Percentiles rank a stretch among this genome's conserved stretches.
phyloP scores from a whole-genome alignment of 2,329 filamentous ascomycete species.

The Phoma sp. region DNA sequence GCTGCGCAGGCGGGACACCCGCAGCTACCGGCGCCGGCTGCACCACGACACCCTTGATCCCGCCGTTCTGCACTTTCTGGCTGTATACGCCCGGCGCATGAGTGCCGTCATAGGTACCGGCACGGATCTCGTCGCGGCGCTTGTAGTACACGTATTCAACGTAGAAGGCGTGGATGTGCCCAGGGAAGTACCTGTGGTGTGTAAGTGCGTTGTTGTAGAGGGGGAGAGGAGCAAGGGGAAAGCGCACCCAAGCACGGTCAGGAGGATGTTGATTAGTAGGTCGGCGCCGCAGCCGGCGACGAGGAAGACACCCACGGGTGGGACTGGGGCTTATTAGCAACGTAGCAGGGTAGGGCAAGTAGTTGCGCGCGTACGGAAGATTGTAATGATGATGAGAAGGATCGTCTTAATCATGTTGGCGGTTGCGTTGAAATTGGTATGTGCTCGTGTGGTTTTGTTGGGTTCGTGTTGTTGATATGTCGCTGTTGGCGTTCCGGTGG shows the following conservation, averaged over 20 bases:
- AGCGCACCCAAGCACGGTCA: constrained; percentile 53
- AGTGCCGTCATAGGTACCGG: constrained; percentile 61
- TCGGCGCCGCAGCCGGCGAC: constrained; percentile 59
- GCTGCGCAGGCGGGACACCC: constrained; percentile 6
- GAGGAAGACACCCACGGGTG: constrained; percentile 57
- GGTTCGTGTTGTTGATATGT: neutral
- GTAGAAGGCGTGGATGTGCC: constrained; percentile 81
- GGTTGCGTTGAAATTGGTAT: neutral
- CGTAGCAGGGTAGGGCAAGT: neutral
- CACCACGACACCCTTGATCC: constrained; percentile 35
- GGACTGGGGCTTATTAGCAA: constrained; percentile 43
- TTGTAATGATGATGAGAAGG: constrained; percentile 54
- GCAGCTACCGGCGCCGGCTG: constrained; percentile 3
- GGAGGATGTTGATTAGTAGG: constrained; percentile 56
- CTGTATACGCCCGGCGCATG: constrained; percentile 75
- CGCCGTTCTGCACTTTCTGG: constrained; percentile 74
- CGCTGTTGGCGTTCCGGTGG: neutral
- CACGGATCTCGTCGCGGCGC: constrained; percentile 67
- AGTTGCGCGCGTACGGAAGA: constrained; percentile 47
- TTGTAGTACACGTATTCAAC: constrained; percentile 84
- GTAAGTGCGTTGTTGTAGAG: neutral
- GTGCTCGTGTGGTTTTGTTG: neutral
- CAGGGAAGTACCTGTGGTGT: constrained; percentile 69
- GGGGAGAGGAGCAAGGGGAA: neutral
- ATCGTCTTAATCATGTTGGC: constrained; percentile 39